Conservation (phyloP, 2,329 filamentous ascomycete genomes). For the Emergomyces orientalis region DNA sequence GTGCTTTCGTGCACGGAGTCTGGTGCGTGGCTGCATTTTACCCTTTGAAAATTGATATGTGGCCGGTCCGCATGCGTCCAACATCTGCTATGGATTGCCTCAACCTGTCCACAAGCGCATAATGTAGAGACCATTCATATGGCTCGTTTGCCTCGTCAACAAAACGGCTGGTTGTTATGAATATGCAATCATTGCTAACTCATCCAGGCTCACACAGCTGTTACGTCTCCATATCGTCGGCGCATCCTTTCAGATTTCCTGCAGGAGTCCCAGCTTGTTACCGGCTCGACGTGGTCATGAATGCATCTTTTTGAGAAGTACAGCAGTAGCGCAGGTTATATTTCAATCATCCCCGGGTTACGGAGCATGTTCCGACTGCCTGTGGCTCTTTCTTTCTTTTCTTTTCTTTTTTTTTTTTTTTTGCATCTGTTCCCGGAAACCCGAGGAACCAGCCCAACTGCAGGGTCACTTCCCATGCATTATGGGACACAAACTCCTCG, state of each 20-base stretch:
- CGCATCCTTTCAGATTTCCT: neutral
- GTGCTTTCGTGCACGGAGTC: neutral
- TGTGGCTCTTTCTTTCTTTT: neutral
- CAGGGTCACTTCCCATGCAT: neutral
- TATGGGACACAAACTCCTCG: neutral
- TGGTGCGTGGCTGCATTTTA: neutral
- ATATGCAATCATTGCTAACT: neutral
- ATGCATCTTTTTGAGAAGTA: neutral
- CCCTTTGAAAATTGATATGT: neutral
- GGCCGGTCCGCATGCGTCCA: neutral
- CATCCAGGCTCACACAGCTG: neutral
- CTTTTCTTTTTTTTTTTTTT: too few species aligned
- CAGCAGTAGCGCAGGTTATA: neutral
- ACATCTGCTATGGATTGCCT: neutral
- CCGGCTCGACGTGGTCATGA: conserved; percentile 1
- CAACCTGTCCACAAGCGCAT: neutral
- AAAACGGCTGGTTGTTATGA: neutral
- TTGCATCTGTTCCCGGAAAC: neutral
- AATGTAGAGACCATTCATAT: neutral
- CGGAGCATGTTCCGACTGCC: neutral
- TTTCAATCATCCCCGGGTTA: neutral
- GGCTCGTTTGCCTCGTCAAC: neutral
- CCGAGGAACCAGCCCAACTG: neutral
- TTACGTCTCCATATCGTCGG: neutral
- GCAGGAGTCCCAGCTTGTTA: neutral